phyloP scores from a whole-genome alignment of 345 rosid species.

The Gossypium arboreum region DNA sequence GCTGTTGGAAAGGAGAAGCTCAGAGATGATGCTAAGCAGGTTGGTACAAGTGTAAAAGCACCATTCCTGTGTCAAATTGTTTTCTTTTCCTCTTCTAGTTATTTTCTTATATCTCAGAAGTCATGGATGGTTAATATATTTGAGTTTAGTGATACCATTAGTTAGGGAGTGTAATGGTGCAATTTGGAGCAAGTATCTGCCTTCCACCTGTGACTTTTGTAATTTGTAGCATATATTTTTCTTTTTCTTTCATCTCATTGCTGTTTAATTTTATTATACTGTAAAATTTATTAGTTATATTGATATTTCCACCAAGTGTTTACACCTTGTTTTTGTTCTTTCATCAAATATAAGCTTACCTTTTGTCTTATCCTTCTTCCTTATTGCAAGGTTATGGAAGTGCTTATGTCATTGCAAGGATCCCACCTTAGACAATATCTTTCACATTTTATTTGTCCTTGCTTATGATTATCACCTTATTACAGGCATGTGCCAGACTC shows the following conservation, averaged over 20 bases:
- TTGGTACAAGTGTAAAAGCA: slow-evolving; percentile 31
- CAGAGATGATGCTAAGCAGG: slow-evolving; percentile 97
- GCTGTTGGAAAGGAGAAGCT: slow-evolving; percentile 99
- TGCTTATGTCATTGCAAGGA: slow-evolving; percentile 96
- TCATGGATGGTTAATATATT: neutral
- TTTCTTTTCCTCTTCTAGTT: neutral
- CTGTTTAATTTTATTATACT: neutral
- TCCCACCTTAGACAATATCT: slow-evolving; percentile 35
- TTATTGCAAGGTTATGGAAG: slow-evolving; percentile 87
- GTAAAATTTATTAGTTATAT: neutral
- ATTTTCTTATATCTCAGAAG: neutral
- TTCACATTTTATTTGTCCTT: slow-evolving; percentile 5
- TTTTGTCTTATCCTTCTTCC: neutral
- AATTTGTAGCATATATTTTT: neutral
- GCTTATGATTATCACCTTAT: slow-evolving; percentile 15
- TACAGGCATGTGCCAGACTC: slow-evolving; percentile 99
- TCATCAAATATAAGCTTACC: neutral
- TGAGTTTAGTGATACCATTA: neutral
- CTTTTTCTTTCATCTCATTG: neutral
- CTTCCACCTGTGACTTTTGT: neutral
- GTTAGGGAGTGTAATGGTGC: neutral
- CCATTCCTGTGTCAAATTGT: slow-evolving; percentile 6
- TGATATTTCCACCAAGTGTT: neutral
- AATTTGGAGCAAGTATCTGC: neutral
- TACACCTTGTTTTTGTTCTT: neutral